phyloP scores from a whole-genome alignment of 176 grass and related monocot genomes.

The Oryza meyeriana region DNA sequence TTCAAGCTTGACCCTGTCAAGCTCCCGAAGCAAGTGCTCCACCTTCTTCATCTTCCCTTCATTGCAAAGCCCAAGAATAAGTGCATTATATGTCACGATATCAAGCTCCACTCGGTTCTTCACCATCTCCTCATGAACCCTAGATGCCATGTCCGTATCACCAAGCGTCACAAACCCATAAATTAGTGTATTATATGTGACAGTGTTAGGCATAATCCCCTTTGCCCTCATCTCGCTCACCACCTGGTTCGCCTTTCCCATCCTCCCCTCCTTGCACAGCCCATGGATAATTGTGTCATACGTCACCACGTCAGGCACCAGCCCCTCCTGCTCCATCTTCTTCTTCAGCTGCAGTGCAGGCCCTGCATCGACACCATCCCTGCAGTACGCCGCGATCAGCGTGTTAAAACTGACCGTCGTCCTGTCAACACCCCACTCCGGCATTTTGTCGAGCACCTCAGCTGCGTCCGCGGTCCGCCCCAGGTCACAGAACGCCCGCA shows the following conservation, averaged over 20 bases:
- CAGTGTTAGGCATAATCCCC: constrained; percentile 38
- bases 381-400: constrained; percentile 62
- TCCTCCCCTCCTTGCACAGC: constrained; percentile 61
- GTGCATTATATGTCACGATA: constrained; percentile 72
- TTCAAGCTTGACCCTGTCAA: constrained; percentile 50
- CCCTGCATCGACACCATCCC: constrained; percentile 28
- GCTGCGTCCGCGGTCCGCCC: constrained; percentile 52
- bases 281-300: constrained; percentile 71
- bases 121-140: constrained; percentile 70
- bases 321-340: constrained; percentile 52
- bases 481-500: constrained; percentile 37
- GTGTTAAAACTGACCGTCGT: constrained; percentile 64
- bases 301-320: constrained; percentile 46
- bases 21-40: constrained; percentile 44
- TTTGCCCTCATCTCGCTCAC: constrained; percentile 55
- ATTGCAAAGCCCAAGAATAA: constrained; percentile 73
- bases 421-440: constrained; percentile 46
- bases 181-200: constrained; percentile 79
- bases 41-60: constrained; percentile 74
- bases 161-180: constrained; percentile 48
- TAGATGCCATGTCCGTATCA: constrained; percentile 41
- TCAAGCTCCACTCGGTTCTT: constrained; percentile 45
- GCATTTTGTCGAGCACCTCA: constrained; percentile 58
- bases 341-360: constrained; percentile 47
- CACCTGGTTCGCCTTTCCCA: constrained; percentile 51